Evolutionary conservation across 129 eudicot genomes (phyloP), one percentile per base, ranked within the genome.

Genomic region (Silybum marianum): DNA sequence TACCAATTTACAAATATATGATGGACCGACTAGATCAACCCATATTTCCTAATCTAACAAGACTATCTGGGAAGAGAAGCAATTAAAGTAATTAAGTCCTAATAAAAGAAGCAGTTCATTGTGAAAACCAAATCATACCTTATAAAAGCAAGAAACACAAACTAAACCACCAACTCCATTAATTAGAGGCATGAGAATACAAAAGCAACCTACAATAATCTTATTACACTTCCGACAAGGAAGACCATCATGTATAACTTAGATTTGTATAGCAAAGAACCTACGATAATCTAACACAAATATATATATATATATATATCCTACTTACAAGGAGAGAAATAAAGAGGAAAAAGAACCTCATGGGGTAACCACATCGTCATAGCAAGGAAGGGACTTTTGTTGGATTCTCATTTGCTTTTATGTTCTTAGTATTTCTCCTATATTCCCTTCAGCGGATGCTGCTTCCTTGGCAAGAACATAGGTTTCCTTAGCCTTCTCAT

Each of bases 381-480:
- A 70, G 34, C 18, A 46, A 40, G n/a, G 32, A 66, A 67, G 7
- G 73, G 51, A 9, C n/a, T 77, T 71, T 65, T 60, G 13, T 36
- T 48, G 11, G 74, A 22, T 69, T 54, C 72, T 80, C 39, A 76
- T 65, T 65, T 68, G 65, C 71, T 73, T 84, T 38, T 79, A 76
- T 24, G 13, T 39, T 18, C 85, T 75, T 85, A 79, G 75, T 14
- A 26, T 42, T 4, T 73, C 86, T 73, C 89, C 95, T 11, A 90
- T 2, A 51, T 86, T 71, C 25, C 89, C 89, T 1, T 89, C 71
- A 25, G 93, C 80, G 1, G 91, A 81, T 79, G 87, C 81, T 67
- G 74, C 87, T 82, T 87, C 93, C 80, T 91, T 91, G 6, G 87
- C 90, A 24, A 79, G 80, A 81, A 85, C 91, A 25, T 79, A 87